Percentiles rank a stretch among this genome's conserved stretches.
These are phyloP conservation scores for Fusarium succisae DNA, from an alignment of 2,329 filamentous ascomycete genomes.

Conservation along the genomic window DNA sequence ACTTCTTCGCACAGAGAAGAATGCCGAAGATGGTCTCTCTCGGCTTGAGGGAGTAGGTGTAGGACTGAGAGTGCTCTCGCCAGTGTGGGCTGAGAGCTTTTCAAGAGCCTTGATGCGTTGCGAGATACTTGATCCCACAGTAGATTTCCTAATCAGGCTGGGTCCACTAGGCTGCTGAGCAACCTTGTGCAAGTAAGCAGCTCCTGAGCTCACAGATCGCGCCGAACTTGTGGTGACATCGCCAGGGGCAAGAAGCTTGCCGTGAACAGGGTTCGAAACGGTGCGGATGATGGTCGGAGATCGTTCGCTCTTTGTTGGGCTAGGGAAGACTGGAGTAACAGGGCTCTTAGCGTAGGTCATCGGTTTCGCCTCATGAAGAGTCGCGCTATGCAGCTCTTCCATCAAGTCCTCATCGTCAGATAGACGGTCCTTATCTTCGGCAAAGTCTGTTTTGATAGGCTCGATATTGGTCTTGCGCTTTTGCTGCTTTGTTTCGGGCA, in stretches of 20 bases:
- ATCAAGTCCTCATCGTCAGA: slow-evolving; percentile 83
- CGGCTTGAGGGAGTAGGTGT: slow-evolving; percentile 31
- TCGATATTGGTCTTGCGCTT: slow-evolving; percentile 55
- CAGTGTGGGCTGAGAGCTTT: slow-evolving; percentile 67
- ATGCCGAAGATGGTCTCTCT: slow-evolving; percentile 61
- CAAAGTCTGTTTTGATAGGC: slow-evolving; percentile 63
- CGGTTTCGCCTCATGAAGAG: slow-evolving; percentile 83
- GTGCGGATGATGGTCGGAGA: slow-evolving; percentile 52
- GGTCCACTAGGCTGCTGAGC: slow-evolving; percentile 60
- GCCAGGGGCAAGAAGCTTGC: slow-evolving; percentile 55
- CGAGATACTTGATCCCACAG: slow-evolving; percentile 89
- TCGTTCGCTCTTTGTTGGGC: slow-evolving; percentile 36
- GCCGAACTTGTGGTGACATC: slow-evolving; percentile 58
- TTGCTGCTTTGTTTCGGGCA: slow-evolving; percentile 27
- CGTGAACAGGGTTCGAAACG: slow-evolving; percentile 58
- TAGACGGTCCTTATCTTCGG: slow-evolving; percentile 54
- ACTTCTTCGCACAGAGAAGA: slow-evolving; percentile 66
- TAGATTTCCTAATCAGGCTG: slow-evolving; percentile 71
- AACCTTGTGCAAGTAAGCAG: slow-evolving; percentile 64
- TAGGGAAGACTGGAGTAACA: slow-evolving; percentile 70
- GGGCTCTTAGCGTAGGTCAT: slow-evolving; percentile 85
- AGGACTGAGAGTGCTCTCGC: slow-evolving; percentile 33
- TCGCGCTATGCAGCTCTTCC: slow-evolving; percentile 85
- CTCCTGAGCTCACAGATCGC: slow-evolving; percentile 66
- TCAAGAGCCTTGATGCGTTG: slow-evolving; percentile 94